These are phyloP conservation scores for Myriosclerotinia scirpicola DNA, from an alignment of 2,329 filamentous ascomycete species.

Conservation along the genomic window DNA sequence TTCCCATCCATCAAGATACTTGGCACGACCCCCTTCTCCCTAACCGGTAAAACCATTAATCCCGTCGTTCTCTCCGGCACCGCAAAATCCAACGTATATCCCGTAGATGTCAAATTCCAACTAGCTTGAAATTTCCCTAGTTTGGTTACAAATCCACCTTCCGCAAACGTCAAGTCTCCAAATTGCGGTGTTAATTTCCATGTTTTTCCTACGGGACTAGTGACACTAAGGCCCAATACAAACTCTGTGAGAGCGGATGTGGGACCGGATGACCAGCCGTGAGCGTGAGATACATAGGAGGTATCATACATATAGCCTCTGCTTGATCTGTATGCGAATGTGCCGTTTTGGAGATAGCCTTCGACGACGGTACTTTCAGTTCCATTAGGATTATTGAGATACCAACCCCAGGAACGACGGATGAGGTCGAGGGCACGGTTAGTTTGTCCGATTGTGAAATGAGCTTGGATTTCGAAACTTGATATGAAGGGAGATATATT, in stretches of 20 bases:
- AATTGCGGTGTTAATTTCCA: constrained; percentile 46
- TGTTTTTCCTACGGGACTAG: constrained; percentile 40
- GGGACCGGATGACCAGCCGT: constrained; percentile 52
- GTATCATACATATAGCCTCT: constrained; percentile 50
- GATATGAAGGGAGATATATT: constrained; percentile 61
- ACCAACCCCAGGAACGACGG: constrained; percentile 61
- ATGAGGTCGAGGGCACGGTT: constrained; percentile 56
- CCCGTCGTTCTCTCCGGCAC: constrained; percentile 27
- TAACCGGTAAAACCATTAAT: constrained; percentile 23
- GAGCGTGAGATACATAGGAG: constrained; percentile 49
- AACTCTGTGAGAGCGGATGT: constrained; percentile 48
- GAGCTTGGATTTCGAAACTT: constrained; percentile 58
- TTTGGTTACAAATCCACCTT: constrained; percentile 45
- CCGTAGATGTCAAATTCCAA: constrained; percentile 31
- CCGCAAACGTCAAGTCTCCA: constrained; percentile 43
- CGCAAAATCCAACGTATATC: constrained; percentile 27
- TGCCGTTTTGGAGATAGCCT: constrained; percentile 55
- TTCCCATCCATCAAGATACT: constrained; percentile 27
- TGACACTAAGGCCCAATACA: constrained; percentile 46
- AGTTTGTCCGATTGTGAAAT: constrained; percentile 50
- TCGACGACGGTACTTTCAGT: constrained; percentile 59
- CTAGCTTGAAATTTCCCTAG: constrained; percentile 44
- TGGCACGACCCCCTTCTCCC: constrained; percentile 16
- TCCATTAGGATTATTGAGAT: constrained; percentile 56
- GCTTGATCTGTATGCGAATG: constrained; percentile 55